A percentile compares a stretch with the other conserved stretches of the same genome.
phyloP scores from a whole-genome alignment of 176 grass and related monocot species.

The Oryza officinalis region DNA sequence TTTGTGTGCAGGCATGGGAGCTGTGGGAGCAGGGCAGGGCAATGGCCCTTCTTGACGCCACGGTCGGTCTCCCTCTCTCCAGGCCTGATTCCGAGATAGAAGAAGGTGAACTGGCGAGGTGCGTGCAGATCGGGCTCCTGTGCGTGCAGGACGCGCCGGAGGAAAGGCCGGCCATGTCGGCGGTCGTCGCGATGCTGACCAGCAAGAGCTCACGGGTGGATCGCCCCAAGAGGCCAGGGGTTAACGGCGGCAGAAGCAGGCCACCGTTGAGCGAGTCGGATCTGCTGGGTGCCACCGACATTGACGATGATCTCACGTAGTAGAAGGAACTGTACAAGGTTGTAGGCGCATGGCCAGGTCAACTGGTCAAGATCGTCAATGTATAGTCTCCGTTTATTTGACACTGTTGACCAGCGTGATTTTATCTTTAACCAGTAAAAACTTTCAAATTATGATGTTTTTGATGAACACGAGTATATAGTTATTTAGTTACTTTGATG shows the following conservation, averaged over 20 bases:
- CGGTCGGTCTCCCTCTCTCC: background rate
- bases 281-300: background rate
- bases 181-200: slow-evolving; percentile 32
- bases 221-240: slow-evolving; percentile 1
- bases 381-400: no score
- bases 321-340: no score
- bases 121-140: slow-evolving; percentile 53
- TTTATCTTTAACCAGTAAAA: no score
- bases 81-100: background rate
- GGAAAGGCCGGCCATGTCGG: slow-evolving; percentile 37
- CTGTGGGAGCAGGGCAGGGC: slow-evolving; percentile 33
- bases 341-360: no score
- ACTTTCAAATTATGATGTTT: no score
- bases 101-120: slow-evolving; percentile 17
- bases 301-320: background rate
- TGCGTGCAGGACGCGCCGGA: slow-evolving; percentile 39
- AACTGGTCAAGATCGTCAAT: no score
- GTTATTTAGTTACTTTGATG: no score
- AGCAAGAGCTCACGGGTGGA: slow-evolving; percentile 8
- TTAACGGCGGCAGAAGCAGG: background rate
- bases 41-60: slow-evolving; percentile 26
- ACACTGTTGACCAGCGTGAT: no score
- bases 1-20: slow-evolving; percentile 36
- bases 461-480: no score
- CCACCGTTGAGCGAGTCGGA: background rate